A percentile compares a stretch with the other conserved stretches of the same genome.
These are phyloP conservation scores for Aspergillus ustus DNA, from an alignment of 2,329 filamentous ascomycete genomes.

Conservation along the genomic window DNA sequence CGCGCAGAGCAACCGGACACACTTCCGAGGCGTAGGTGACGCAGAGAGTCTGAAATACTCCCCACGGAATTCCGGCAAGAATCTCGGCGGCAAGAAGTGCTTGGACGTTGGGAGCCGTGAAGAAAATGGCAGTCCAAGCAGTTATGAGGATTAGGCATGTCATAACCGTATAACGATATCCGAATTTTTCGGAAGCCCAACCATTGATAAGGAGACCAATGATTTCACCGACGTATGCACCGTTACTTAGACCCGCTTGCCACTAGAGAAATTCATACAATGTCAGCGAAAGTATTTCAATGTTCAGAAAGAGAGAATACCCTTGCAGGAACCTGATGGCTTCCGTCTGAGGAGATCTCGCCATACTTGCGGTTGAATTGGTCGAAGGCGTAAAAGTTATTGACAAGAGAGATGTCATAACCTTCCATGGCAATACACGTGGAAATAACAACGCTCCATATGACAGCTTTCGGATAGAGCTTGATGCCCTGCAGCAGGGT, in stretches of 20 bases:
- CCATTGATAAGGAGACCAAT: slow-evolving; percentile 59
- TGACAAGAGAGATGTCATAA: slow-evolving; percentile 80
- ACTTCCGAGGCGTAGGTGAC: slow-evolving; percentile 54
- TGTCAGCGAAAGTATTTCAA: slow-evolving; percentile 20
- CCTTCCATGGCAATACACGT: slow-evolving; percentile 92
- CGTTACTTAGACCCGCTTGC: slow-evolving; percentile 53
- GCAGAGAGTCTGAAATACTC: slow-evolving; percentile 56
- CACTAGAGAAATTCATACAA: slow-evolving; percentile 34
- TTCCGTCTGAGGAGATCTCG: slow-evolving; percentile 34
- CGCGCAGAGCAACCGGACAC: slow-evolving; percentile 51
- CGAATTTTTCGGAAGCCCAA: slow-evolving; percentile 56
- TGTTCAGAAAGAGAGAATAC: slow-evolving; percentile 28
- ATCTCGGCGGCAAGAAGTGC: slow-evolving; percentile 56
- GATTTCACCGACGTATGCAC: slow-evolving; percentile 51
- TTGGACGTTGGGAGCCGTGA: slow-evolving; percentile 55
- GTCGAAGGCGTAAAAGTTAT: slow-evolving; percentile 70
- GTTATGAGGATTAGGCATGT: slow-evolving; percentile 51
- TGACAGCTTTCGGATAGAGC: slow-evolving; percentile 84
- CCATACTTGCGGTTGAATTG: slow-evolving; percentile 50
- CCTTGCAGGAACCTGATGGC: slow-evolving; percentile 46
- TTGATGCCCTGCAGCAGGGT: slow-evolving; percentile 75
- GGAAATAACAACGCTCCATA: slow-evolving; percentile 84
- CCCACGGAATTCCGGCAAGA: slow-evolving; percentile 57
- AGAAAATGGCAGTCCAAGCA: slow-evolving; percentile 56
- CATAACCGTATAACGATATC: slow-evolving; percentile 58